phyloP scores from a whole-genome alignment of 176 grass and related monocot species.

The Urochloa ruziziensis region DNA sequence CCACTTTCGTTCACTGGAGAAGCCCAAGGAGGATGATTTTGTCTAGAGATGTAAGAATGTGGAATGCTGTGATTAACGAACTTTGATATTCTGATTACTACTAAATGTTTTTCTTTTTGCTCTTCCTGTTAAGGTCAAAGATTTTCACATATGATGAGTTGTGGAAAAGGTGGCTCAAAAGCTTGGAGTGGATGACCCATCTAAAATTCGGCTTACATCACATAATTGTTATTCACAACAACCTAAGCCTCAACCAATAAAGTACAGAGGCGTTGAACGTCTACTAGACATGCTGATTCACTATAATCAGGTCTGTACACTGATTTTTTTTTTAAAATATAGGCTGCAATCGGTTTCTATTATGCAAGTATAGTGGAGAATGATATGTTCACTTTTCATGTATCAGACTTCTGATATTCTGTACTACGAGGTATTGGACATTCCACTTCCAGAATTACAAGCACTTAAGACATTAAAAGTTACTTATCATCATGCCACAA shows the following conservation, averaged over 20 bases:
- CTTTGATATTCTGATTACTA: not conserved
- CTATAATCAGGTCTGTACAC: slow-evolving; percentile 80
- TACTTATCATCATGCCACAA: slow-evolving; percentile 85
- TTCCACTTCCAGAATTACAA: slow-evolving; percentile 97
- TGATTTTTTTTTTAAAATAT: slow-evolving; percentile 10
- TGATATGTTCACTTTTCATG: slow-evolving; percentile 36
- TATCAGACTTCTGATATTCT: slow-evolving; percentile 96
- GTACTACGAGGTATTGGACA: slow-evolving; percentile 97
- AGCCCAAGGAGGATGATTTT: slow-evolving; percentile 94
- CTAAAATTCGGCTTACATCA: slow-evolving; percentile 96
- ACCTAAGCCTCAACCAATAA: slow-evolving; percentile 98
- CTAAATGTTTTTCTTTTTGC: slow-evolving; percentile 15
- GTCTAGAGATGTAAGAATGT: slow-evolving; percentile 80
- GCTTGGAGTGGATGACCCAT: slow-evolving; percentile 81
- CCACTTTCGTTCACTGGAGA: slow-evolving; percentile 90
- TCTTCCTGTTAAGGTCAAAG: slow-evolving; percentile 71
- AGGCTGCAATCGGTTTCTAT: not conserved
- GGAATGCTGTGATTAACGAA: slow-evolving; percentile 9
- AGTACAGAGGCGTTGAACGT: slow-evolving; percentile 83
- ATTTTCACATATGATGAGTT: slow-evolving; percentile 85
- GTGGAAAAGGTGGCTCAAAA: slow-evolving; percentile 92
- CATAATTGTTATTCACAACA: slow-evolving; percentile 99
- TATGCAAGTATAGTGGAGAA: not conserved
- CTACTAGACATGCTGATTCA: slow-evolving; percentile 93
- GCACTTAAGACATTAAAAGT: slow-evolving; percentile 95